Base-by-base conservation (phyloP, 2,329 filamentous ascomycete species). In the Aspergillus sp. region DNA sequence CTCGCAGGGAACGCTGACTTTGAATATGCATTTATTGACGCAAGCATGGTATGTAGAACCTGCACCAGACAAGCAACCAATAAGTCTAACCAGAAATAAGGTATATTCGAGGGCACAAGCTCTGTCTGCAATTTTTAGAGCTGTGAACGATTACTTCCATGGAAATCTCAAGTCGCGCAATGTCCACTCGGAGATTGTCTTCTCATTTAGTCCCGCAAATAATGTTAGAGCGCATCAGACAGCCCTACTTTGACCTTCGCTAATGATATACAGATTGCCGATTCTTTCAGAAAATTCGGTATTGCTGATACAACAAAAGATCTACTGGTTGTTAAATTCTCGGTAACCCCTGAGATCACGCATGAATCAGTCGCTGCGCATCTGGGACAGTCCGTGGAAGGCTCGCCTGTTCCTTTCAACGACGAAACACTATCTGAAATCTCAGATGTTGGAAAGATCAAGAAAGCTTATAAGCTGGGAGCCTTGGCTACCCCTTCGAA, bases 21-120 rank as follows among this genome's bases (percentile, higher is more conserved):
- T 57, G 90, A 97, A 67, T 97, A 97, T 73, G 90, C 90, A 30
- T 86, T 98, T 53, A 79, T 98, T 37, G 91, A 98, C 69, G 90
- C 90, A 13, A 82, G 80, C 37, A 80, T 87, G 64, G 85, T 90
- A 75, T 48, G 76, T 29, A 5, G 8, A 27, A 27, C 12, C 30
- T 19, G 19, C 19, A 19, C n/a, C 13, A 8, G n/a, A 28, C 26
- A n/a, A 31, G 33, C 19, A 12, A n/a, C 11, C 28, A 32, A 39
- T 41, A 10, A 40, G 7, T 44, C 33, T 47, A 38, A 47, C 26
- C 36, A 47, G 5, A 48, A 27, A 32, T 35, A 42, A 87, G 84
- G 73, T 94, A 45, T 65, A 90, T 26, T 90, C 88, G 1, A 76
- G 83, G 29, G 70, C 76, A 5, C 90, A 95, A 54, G 71, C 89